These are phyloP conservation scores for Cyclospora cayetanensis DNA, from an alignment of 169 alveolate species.

Conservation along the genomic window DNA sequence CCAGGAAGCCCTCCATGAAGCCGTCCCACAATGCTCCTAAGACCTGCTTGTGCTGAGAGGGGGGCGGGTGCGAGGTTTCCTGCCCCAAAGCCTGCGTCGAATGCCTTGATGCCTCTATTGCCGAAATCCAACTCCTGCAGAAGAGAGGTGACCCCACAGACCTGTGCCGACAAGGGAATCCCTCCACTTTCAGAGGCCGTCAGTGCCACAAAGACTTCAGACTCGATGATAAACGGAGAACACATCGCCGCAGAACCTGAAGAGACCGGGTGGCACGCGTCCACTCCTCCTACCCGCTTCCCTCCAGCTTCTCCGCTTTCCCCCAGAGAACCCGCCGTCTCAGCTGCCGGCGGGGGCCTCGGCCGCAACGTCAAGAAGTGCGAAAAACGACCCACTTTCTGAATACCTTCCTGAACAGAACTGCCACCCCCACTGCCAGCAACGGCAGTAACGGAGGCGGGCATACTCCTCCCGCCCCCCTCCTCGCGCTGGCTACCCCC, in stretches of 20 bases:
- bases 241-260: not conserved
- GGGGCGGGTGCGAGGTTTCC: not conserved
- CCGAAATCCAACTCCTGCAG: not conserved
- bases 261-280: constrained; percentile 4
- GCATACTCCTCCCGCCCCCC: not conserved
- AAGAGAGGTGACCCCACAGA: not conserved
- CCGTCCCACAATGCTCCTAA: no score
- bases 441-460: not conserved
- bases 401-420: not conserved
- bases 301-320: not conserved
- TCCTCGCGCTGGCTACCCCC: not conserved
- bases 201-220: constrained; percentile 1
- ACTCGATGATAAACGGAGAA: not conserved
- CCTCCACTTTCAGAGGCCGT: not conserved
- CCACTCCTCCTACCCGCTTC: not conserved
- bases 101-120: not conserved
- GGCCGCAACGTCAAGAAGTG: constrained; percentile 20
- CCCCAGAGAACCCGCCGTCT: no score
- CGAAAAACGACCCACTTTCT: constrained; percentile 41
- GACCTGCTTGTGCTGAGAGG: no score
- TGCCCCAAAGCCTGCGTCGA: not conserved
- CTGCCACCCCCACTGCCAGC: no score
- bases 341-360: not conserved
- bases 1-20: constrained; percentile 1
- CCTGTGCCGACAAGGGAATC: not conserved